Evolutionary conservation across 805 yeast genomes (phyloP).

Genomic region (Pichia insulana): DNA sequence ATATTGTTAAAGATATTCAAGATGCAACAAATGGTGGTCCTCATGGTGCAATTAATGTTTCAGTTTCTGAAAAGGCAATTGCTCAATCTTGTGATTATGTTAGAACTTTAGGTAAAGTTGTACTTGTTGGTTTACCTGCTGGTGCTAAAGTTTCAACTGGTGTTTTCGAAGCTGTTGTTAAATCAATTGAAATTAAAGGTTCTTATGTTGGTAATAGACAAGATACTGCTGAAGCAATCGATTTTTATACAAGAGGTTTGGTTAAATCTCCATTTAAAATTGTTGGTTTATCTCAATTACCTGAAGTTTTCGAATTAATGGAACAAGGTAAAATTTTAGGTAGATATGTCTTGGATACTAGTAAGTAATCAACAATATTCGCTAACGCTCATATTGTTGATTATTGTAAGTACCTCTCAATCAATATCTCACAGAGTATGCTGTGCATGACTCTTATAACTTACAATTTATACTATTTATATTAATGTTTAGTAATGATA

Average conservation of each 20-base stretch:
- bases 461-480: too few species aligned
- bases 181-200: conserved; percentile 64
- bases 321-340: conserved; percentile 79
- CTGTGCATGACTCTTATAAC: too few species aligned
- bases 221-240: conserved; percentile 71
- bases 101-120: conserved; percentile 53
- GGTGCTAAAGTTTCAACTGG: conserved; percentile 63
- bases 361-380: conserved; percentile 41
- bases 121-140: conserved; percentile 66
- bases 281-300: conserved; percentile 66
- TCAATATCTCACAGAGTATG: too few species aligned
- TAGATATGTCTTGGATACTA: conserved; percentile 78
- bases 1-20: conserved; percentile 33
- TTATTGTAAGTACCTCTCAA: too few species aligned
- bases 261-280: conserved; percentile 59
- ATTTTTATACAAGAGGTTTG: conserved; percentile 59
- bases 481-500: too few species aligned
- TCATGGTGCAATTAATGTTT: conserved; percentile 62
- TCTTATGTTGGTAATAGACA: conserved; percentile 87
- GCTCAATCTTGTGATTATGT: conserved; percentile 50
- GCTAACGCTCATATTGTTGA: too few species aligned
- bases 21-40: conserved; percentile 43
- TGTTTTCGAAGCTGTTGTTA: conserved; percentile 68
- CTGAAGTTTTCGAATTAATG: conserved; percentile 67
- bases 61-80: conserved; percentile 45